Base-by-base conservation (phyloP, 2,329 filamentous ascomycete species). In the Fusarium brevicatenulatum region DNA sequence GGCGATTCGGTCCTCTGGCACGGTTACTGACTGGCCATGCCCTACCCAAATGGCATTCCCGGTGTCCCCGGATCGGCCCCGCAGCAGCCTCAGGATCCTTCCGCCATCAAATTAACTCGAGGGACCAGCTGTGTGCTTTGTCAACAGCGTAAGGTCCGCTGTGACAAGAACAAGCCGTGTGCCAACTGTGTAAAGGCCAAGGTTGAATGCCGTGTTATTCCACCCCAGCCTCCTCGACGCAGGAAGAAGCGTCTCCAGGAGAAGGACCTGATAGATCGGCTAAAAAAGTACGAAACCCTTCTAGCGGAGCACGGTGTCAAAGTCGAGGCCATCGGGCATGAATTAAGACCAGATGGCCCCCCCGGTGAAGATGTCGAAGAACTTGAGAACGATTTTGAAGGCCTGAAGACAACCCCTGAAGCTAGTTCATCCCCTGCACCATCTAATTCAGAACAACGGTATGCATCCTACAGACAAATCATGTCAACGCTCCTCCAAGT, bases 141-240 rank as follows among this genome's bases (percentile, higher is more conserved):
- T 78, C 92, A 95, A 79, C 91, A 93, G 79, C 89, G 92, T 68
- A 94, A 94, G 80, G 88, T 94, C 46, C 91, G 91, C 67, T 94
- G 92, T 81, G 90, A 94, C 80, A 92, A 91, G 81, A 89, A 87
- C 74, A 91, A 91, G 80, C 92, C 92, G 21, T 94, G 92, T 78
- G 85, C 87, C 76, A 91, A 92, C 81, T 94, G 92, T 78, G 83
- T 90, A 78, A 91, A 88, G 80, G 86, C 88, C 58, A 82, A 85
- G 28, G 87, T 87, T 37, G 88, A 92, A 73, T 94, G 91, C 78
- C 85, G 86, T 42, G 88, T 91, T 12, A 81, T 88, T 71, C 83
- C 89, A 76, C 83, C 89, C 74, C 81, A 89, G 78, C 84, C 90
- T 78, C 84, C 90, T 77, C 82, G 90, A 78, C 80, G 89, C 16